phyloP scores from a whole-genome alignment of 345 rosid species.

The Eucalyptus urophylla region DNA sequence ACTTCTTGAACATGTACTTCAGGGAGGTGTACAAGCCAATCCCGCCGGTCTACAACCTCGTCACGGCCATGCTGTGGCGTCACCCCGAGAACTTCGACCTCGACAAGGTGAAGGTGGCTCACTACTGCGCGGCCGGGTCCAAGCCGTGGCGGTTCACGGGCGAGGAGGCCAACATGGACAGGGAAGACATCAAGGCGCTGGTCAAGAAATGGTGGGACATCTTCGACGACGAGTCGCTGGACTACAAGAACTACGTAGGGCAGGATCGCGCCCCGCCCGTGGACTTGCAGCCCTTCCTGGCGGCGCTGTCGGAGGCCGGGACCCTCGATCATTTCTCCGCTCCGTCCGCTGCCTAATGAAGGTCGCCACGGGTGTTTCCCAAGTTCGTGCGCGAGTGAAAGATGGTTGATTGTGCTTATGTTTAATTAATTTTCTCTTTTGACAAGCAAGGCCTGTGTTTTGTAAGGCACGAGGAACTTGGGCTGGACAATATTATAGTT shows the following conservation, averaged over 20 bases:
- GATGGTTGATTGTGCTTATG: not conserved
- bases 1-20: conserved; percentile 40
- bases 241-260: conserved; percentile 1
- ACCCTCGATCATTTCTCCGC: conserved; percentile 1
- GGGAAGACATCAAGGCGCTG: conserved; percentile 31
- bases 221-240: conserved; percentile 33
- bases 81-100: conserved; percentile 32
- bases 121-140: conserved; percentile 38
- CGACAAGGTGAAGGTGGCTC: conserved; percentile 28
- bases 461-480: not conserved
- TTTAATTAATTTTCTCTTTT: not conserved
- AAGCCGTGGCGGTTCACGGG: conserved; percentile 58
- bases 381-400: not conserved
- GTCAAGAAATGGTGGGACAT: conserved; percentile 43
- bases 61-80: conserved; percentile 42
- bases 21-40: conserved; percentile 23
- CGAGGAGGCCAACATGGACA: conserved; percentile 33
- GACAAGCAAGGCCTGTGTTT: not conserved
- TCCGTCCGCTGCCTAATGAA: conserved; percentile 28
- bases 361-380: not conserved
- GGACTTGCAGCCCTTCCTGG: conserved; percentile 1
- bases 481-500: not conserved
- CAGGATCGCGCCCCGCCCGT: not conserved
- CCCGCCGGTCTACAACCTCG: conserved; percentile 24
- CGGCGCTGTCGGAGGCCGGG: conserved; percentile 16